Evolutionary conservation across 371 early-diverging fungal species (phyloP), one percentile per base, ranked within the genome.

Genomic region (Apophysomyces sp.): DNA sequence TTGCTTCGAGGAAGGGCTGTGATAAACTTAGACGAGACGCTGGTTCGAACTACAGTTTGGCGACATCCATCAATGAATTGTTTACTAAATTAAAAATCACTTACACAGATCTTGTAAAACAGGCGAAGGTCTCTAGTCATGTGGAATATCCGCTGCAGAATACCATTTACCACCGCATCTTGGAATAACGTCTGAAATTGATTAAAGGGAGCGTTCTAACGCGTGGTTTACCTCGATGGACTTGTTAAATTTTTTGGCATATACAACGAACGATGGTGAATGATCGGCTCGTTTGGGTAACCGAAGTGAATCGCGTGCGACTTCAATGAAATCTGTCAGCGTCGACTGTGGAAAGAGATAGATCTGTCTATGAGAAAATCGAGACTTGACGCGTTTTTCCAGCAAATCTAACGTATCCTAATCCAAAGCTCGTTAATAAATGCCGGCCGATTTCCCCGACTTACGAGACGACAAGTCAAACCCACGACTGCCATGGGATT

Each of bases 331-430:
- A 15, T 86, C 82, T 12, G 83, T 81, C 61, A 86, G 76, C 4
- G 64, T 73, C n/a, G 75, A 54, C 0, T 86, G 75, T 1, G 89
- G 84, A 58, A 84, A 87, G 3, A 90, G 78, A 57, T 86, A 84
- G 18, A 95, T 86, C 39, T 88, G 87, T 15, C 95, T 82, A 69
- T 95, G 95, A 8, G 96, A 95, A 73, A 95, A 97, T 30, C 98
- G 83, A 16, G 96, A 95, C 61, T 94, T 94, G 57, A 97, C 97
- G 8, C 98, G 89, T 66, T 97, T 97, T 72, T 97, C 98, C 21
- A 97, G 62, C 32, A 92, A 66, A 40, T 92, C 90, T 15, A 95
- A 68, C 4, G 90, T 87, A 69, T 97, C 92, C 92, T 90, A 69
- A 11, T 27, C 18, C 12, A 28, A 4, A 28, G 49, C 18, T 28